Conservation (phyloP, 495 filamentous ascomycete genomes). For the Cercophora newfieldiana region DNA sequence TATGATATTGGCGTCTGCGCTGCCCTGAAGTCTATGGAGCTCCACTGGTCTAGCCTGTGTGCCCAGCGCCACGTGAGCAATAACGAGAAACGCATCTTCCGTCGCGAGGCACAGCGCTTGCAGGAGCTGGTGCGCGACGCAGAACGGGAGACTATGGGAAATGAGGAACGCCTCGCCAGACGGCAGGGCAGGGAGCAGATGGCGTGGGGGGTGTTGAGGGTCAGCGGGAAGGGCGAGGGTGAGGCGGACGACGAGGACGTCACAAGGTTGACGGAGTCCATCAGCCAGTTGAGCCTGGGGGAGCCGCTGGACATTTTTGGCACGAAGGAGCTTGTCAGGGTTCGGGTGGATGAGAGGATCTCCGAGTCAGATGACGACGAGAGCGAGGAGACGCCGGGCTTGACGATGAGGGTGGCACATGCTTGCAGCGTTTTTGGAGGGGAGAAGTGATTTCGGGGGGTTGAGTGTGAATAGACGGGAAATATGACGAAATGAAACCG, state of each 20-base stretch:
- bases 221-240: neutral
- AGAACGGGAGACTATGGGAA: neutral
- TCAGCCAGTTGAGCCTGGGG: neutral
- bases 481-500: too few relatives aligned
- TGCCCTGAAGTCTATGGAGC: slow-evolving; percentile 14
- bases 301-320: neutral
- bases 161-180: neutral
- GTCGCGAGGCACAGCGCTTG: slow-evolving; percentile 17
- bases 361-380: neutral
- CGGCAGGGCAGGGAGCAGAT: neutral
- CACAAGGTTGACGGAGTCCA: neutral
- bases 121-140: neutral
- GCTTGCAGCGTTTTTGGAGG: neutral
- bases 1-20: slow-evolving; percentile 25
- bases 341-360: neutral
- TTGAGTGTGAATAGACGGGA: too few relatives aligned
- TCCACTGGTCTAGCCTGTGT: slow-evolving; percentile 4
- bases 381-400: neutral
- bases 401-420: neutral
- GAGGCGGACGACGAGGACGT: neutral
- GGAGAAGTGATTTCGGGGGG: neutral
- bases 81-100: slow-evolving; percentile 25
- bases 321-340: neutral
- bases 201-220: neutral
- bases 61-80: slow-evolving; percentile 14